Evolutionary conservation across 2,329 filamentous ascomycete genomes (phyloP).

Genomic region (Diaporthe vexans): DNA sequence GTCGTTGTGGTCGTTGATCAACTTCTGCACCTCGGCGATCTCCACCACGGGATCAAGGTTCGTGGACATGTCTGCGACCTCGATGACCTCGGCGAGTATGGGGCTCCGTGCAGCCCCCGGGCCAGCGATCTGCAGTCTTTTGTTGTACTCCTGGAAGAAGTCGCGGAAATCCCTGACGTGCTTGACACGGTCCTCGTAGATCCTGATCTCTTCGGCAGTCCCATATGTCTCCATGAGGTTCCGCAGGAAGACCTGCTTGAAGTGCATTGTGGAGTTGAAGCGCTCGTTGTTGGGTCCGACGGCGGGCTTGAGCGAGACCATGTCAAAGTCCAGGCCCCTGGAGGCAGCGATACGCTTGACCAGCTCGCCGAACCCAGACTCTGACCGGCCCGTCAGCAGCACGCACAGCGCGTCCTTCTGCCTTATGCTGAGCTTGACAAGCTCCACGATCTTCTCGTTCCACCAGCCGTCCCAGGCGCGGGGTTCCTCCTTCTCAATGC

Average conservation of each 20-base stretch:
- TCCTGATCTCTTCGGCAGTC: constrained; percentile 83
- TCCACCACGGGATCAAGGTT: constrained; percentile 84
- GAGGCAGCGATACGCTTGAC: constrained; percentile 85
- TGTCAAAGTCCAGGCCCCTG: constrained; percentile 87
- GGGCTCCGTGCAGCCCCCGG: constrained; percentile 68
- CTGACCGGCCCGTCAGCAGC: constrained; percentile 87
- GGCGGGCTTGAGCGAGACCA: constrained; percentile 88
- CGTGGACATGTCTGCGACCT: constrained; percentile 82
- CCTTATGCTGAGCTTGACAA: constrained; percentile 84
- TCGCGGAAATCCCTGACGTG: constrained; percentile 87
- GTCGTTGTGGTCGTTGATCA: constrained; percentile 89
- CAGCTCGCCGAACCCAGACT: constrained; percentile 81
- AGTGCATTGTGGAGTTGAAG: constrained; percentile 87
- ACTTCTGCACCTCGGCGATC: constrained; percentile 85
- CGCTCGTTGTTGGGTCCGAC: constrained; percentile 84
- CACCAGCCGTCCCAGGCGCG: constrained; percentile 94
- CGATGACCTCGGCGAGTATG: constrained; percentile 84
- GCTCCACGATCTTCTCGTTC: constrained; percentile 90
- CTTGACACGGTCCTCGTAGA: constrained; percentile 76
- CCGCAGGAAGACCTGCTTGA: constrained; percentile 89
- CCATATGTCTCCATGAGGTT: constrained; percentile 89
- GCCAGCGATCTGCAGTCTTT: constrained; percentile 55
- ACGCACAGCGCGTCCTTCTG: constrained; percentile 89
- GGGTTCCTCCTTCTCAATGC: constrained; percentile 83
- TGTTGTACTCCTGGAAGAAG: constrained; percentile 86